Evolutionary conservation across 768 basidiomycete genomes (phyloP).

Genomic region (Botryobasidium botryosum): DNA sequence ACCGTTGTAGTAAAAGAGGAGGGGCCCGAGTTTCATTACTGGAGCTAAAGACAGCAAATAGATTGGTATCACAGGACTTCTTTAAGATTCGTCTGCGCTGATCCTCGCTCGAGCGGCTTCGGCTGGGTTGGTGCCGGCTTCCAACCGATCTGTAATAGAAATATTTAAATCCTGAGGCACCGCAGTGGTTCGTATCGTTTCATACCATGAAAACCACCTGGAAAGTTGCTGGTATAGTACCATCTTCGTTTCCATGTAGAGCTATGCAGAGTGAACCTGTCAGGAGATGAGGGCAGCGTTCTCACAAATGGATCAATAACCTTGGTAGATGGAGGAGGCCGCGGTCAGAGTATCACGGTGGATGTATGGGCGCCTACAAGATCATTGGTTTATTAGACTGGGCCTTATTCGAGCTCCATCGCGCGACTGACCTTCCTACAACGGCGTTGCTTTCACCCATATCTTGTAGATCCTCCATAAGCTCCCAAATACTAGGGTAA

Average conservation of each 20-base stretch:
- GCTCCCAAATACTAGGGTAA: conserved; percentile 93
- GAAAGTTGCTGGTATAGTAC: conserved; percentile 83
- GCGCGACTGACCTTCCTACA: conserved; percentile 44
- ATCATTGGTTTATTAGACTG: neutral
- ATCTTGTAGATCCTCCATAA: conserved; percentile 79
- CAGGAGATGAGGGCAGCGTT: no score
- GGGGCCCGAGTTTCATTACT: neutral
- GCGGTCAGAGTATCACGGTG: conserved; percentile 79
- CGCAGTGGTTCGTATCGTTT: conserved; percentile 6
- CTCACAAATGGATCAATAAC: conserved; percentile 23
- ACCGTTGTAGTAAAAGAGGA: neutral
- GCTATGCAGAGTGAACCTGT: conserved; percentile 28
- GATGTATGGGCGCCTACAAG: conserved; percentile 40
- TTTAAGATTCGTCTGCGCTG: conserved; percentile 41
- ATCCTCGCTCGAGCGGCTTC: conserved; percentile 46
- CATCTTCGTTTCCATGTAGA: conserved; percentile 70
- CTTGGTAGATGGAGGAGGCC: conserved; percentile 86
- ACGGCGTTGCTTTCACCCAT: conserved; percentile 97
- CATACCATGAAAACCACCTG: conserved; percentile 86
- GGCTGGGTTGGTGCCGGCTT: conserved; percentile 54
- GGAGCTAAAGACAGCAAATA: neutral
- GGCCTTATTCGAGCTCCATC: neutral
- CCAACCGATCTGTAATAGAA: conserved; percentile 52
- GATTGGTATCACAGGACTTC: conserved; percentile 31
- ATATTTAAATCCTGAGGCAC: neutral